phyloP scores from a whole-genome alignment of 1,284 basidiomycete genomes.

The Rhodofomes roseus region DNA sequence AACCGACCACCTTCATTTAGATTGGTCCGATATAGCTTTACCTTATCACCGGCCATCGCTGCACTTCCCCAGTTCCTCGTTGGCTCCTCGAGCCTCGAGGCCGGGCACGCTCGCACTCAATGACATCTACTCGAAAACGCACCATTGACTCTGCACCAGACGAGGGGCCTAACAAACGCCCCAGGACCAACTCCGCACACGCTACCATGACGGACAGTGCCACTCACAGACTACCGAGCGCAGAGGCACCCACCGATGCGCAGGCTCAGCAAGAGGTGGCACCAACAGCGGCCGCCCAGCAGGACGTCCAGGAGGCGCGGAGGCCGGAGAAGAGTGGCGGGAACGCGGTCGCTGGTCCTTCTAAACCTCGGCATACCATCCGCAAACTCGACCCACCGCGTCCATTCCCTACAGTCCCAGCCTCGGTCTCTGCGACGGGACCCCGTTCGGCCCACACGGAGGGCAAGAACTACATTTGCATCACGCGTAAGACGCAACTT shows the following conservation, averaged over 20 bases:
- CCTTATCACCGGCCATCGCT: background rate
- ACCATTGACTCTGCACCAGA: constrained; percentile 28
- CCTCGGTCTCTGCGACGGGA: constrained; percentile 71
- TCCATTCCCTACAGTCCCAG: constrained; percentile 74
- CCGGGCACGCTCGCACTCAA: background rate
- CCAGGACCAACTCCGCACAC: background rate
- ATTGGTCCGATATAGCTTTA: constrained; percentile 1
- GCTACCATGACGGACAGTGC: background rate
- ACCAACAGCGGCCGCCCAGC: background rate
- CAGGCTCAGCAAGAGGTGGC: background rate
- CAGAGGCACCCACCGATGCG: background rate
- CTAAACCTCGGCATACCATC: constrained; percentile 32
- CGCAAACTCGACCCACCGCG: constrained; percentile 67
- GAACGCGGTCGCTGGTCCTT: constrained; percentile 5
- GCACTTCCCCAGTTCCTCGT: background rate
- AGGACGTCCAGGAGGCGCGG: background rate
- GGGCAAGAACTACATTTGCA: constrained; percentile 75
- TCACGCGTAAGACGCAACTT: constrained; percentile 76
- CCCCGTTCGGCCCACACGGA: constrained; percentile 75
- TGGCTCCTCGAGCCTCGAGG: background rate
- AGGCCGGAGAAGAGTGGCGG: background rate
- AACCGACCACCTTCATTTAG: background rate
- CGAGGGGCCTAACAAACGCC: constrained; percentile 8
- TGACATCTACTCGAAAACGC: constrained; percentile 29
- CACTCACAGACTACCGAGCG: background rate